phyloP scores from a whole-genome alignment of 305 asterid species.

The Fraxinus dipetala region DNA sequence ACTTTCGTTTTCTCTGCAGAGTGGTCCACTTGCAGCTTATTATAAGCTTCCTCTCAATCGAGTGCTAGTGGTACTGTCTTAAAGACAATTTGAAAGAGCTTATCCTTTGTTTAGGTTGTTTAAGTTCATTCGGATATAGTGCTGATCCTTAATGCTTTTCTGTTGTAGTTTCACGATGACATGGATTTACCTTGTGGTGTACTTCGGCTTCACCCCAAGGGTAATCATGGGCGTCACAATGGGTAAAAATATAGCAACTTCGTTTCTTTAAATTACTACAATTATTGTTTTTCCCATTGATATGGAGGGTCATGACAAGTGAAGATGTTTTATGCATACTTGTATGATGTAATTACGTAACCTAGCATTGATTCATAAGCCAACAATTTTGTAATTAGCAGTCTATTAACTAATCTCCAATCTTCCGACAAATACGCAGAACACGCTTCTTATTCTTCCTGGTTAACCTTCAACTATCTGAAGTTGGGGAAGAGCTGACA shows the following conservation, averaged over 20 bases:
- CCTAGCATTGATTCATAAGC: background rate
- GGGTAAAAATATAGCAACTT: conserved; percentile 51
- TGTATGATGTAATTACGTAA: background rate
- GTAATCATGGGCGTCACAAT: conserved; percentile 79
- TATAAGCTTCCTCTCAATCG: conserved; percentile 95
- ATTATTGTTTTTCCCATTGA: background rate
- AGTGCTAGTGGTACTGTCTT: conserved; percentile 62
- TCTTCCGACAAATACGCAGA: conserved; percentile 6
- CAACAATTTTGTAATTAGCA: background rate
- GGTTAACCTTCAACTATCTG: background rate
- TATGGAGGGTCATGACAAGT: background rate
- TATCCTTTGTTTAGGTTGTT: background rate
- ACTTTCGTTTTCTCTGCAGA: conserved; percentile 38
- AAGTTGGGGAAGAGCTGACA: background rate
- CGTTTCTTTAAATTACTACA: background rate
- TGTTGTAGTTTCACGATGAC: conserved; percentile 76
- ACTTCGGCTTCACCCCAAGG: conserved; percentile 77
- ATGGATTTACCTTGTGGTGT: conserved; percentile 92
- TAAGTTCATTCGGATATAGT: conserved; percentile 7
- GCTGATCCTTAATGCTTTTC: conserved; percentile 9
- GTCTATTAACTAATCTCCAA: background rate
- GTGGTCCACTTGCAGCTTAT: conserved; percentile 94
- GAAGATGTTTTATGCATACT: background rate
- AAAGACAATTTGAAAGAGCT: background rate
- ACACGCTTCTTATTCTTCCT: background rate